Evolutionary conservation across 768 basidiomycete species (phyloP), one percentile per base, ranked within the genome.

Genomic region (Rhodosporidiobolus odoratus): DNA sequence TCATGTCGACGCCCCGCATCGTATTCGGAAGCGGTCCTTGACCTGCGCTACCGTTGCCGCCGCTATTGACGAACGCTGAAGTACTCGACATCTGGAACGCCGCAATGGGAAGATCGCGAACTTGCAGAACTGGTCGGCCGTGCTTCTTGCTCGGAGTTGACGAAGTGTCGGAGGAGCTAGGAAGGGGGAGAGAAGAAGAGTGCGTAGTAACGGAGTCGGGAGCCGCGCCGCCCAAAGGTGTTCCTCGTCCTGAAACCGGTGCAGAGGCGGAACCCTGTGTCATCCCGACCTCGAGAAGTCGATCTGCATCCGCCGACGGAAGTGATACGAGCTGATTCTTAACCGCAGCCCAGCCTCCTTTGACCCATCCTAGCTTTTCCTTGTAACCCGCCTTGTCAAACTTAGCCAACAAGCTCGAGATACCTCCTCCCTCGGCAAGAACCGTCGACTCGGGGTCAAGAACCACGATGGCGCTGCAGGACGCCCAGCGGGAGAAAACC

Each of bases 331-430:
- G 52, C 32, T 69, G 57, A 84, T 68, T 69, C 64, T 62, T 86
- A 2, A 91, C 82, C 1, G 86, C 84, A 67, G 88, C 84, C 77
- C 91, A 91, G 7, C 94, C 94, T 37, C 94, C 94, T 65, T 84
- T 83, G 60, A 96, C 79, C 87, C 91, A 95, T 38, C 81, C 83
- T 7, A 98, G 83, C 57, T 88, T 83, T 25, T 89, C 87, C 1
- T 78, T 50, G 76, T 82, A 87, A 23, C 84, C 86, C 69, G 73
- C 76, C 37, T 76, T 71, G 34, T 79, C 79, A 62, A 82, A 81
- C 72, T 83, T 83, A 65, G 68, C 68, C 10, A 82, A 76, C 17
- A 83, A 59, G 0, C 79, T 79, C 21, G 76, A 76, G 15, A 81
- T 62, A 21, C 79, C 75, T 16, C 21, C 27, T 5, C 86, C 85